Percentiles rank a stretch among this genome's conserved stretches.
Conservation (phyloP, 139 green algal genomes). For the Gonium pectorale region DNA sequence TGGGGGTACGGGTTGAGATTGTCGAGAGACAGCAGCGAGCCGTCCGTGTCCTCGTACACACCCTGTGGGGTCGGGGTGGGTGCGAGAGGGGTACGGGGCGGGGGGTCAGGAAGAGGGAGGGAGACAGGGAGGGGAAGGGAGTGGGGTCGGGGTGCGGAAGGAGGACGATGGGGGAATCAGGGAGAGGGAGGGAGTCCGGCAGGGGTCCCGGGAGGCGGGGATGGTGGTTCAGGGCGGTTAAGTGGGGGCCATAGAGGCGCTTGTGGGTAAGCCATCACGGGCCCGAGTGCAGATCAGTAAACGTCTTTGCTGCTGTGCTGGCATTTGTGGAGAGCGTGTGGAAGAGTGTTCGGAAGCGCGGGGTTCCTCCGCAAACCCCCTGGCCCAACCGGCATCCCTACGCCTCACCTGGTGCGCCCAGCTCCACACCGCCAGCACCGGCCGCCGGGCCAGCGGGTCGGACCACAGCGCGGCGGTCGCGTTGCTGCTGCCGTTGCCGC, state of each 20-base stretch:
- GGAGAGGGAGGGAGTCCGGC: neutral
- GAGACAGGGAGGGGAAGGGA: neutral
- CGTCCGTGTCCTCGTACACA: constrained; percentile 58
- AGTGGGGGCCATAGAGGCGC: neutral
- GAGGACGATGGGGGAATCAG: neutral
- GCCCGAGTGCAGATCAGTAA: neutral
- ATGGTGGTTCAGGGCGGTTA: neutral
- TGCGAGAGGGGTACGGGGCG: neutral
- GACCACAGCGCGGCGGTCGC: too few species aligned
- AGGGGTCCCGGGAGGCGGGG: neutral
- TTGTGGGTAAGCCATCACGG: neutral
- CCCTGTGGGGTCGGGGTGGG: neutral
- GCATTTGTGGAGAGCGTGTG: too few species aligned
- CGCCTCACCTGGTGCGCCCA: constrained; percentile 12
- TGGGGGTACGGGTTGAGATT: neutral
- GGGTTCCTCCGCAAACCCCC: too few species aligned
- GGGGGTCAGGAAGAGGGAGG: neutral
- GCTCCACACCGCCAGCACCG: constrained; percentile 6
- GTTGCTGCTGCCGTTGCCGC: too few species aligned
- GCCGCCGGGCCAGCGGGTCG: neutral
- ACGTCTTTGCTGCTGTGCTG: too few species aligned
- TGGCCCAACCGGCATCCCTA: too few species aligned
- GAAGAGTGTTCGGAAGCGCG: too few species aligned
- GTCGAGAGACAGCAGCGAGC: constrained; percentile 36
- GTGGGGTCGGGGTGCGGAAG: neutral